Evolutionary conservation across 139 green algal genomes (phyloP).

Genomic region (Chlamydomonas sphaeroides): DNA sequence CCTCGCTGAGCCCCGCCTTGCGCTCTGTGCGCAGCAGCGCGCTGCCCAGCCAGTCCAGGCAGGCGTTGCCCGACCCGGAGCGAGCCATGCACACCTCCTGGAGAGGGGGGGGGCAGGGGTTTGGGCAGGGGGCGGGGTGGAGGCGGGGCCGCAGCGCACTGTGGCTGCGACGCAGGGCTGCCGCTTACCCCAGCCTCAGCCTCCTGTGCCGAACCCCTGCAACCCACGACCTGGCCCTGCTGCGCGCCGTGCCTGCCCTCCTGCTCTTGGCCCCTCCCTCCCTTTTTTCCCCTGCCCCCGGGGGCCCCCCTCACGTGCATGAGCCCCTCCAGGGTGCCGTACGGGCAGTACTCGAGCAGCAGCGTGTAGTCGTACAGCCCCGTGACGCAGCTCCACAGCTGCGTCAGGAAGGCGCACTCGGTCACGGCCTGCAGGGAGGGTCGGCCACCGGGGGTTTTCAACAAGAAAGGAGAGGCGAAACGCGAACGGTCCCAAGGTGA

Average conservation of each 20-base stretch:
- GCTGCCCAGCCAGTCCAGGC: constrained; percentile 34
- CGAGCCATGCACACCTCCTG: constrained; percentile 10
- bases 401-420: constrained; percentile 18
- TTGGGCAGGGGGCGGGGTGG: too few species aligned
- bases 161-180: too few species aligned
- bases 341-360: constrained; percentile 62
- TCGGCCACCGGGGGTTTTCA: too few species aligned
- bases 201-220: too few species aligned
- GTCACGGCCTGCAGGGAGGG: constrained; percentile 7
- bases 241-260: too few species aligned
- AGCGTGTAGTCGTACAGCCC: constrained; percentile 57
- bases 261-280: too few species aligned
- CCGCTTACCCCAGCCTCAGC: too few species aligned
- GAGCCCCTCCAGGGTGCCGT: constrained; percentile 48
- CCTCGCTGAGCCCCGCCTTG: constrained; percentile 36
- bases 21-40: constrained; percentile 29
- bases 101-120: not conserved
- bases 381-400: constrained; percentile 45
- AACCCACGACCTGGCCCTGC: too few species aligned
- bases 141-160: too few species aligned
- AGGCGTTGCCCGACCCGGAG: constrained; percentile 28
- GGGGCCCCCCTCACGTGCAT: constrained; percentile 22
- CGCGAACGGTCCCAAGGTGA: too few species aligned
- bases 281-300: too few species aligned
- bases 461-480: too few species aligned